phyloP scores from a whole-genome alignment of 2,329 filamentous ascomycete genomes.

The Talaromyces sp. region DNA sequence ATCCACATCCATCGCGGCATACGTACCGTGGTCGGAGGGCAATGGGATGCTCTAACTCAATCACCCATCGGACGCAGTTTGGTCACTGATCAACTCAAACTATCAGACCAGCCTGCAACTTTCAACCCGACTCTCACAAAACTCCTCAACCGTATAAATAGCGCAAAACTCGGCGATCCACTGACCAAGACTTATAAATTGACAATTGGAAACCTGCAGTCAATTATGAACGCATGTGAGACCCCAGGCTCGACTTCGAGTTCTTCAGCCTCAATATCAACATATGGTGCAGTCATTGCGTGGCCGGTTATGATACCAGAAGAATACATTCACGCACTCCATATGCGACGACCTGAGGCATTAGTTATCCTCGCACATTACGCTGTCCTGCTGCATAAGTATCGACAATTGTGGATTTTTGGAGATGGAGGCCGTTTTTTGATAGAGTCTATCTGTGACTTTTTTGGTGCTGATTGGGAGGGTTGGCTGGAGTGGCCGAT shows the following conservation, averaged over 20 bases:
- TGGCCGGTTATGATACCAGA: slow-evolving; percentile 28
- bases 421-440: slow-evolving; percentile 27
- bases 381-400: slow-evolving; percentile 33
- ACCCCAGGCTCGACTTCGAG: background rate
- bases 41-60: background rate
- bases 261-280: background rate
- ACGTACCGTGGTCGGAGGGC: background rate
- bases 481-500: background rate
- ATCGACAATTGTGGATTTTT: slow-evolving; percentile 33
- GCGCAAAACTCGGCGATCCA: background rate
- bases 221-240: background rate
- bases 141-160: background rate
- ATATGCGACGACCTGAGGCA: slow-evolving; percentile 32
- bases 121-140: background rate
- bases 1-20: slow-evolving; percentile 1
- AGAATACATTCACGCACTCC: slow-evolving; percentile 29
- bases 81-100: background rate
- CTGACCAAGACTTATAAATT: background rate
- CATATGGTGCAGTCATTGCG: background rate
- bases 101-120: background rate
- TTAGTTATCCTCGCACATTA: slow-evolving; percentile 39
- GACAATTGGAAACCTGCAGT: background rate
- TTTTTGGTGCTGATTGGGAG: slow-evolving; percentile 26
- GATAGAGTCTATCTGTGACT: slow-evolving; percentile 21
- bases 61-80: background rate